Conservation (phyloP, 2,329 filamentous ascomycete species). For the Aspergillus texensis region DNA sequence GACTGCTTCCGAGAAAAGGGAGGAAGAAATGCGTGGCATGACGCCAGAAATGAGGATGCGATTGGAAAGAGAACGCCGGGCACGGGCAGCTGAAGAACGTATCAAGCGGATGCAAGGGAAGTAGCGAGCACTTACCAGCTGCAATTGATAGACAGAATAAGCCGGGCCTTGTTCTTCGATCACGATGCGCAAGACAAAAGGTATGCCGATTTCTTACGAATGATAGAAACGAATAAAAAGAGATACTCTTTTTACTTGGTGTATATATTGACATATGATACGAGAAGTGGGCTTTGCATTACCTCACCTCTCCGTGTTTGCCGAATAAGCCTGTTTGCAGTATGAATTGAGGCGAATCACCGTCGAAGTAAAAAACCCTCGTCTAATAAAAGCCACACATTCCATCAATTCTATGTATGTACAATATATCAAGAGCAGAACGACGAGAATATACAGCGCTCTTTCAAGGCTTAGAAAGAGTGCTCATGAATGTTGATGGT, state of each 20-base stretch:
- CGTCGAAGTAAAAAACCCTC: not conserved
- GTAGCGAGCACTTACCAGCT: slow-evolving; percentile 8
- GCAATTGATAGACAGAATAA: not conserved
- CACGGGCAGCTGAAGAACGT: slow-evolving; percentile 87
- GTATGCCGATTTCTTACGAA: slow-evolving; percentile 2
- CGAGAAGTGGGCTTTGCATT: not conserved
- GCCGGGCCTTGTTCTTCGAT: not conserved
- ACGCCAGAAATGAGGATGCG: slow-evolving; percentile 83
- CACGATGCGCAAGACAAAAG: not conserved
- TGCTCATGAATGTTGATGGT: slow-evolving; percentile 33
- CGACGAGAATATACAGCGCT: not conserved
- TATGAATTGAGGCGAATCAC: not conserved
- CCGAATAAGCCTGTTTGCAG: too few relatives aligned
- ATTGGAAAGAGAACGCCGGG: slow-evolving; percentile 84
- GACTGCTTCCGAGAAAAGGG: slow-evolving; percentile 76
- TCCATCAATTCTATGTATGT: not conserved
- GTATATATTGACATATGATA: not conserved
- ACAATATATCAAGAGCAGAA: not conserved
- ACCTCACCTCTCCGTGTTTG: too few relatives aligned
- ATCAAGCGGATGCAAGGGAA: slow-evolving; percentile 65
- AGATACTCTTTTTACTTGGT: not conserved
- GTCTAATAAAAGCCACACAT: not conserved
- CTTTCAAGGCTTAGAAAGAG: slow-evolving; percentile 18
- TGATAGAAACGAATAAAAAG: slow-evolving; percentile 2
- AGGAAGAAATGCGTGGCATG: slow-evolving; percentile 81